Evolutionary conservation across 2,329 filamentous ascomycete genomes (phyloP).

Genomic region (Pseudocercospora macadamiae): DNA sequence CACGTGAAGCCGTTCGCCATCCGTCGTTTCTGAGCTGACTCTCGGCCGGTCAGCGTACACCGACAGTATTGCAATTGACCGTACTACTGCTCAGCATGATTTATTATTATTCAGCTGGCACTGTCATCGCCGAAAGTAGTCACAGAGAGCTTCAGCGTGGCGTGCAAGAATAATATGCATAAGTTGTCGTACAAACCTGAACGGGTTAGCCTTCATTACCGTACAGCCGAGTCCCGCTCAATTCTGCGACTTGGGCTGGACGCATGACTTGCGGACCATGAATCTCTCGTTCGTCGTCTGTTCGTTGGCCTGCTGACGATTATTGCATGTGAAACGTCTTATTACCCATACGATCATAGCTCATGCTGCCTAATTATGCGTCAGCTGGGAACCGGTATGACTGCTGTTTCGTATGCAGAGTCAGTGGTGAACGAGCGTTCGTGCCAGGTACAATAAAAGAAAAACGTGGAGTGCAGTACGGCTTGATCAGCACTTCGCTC

Average conservation of each 20-base stretch:
- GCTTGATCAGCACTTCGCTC: not conserved
- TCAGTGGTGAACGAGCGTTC: constrained; percentile 1
- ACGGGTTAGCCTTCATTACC: not conserved
- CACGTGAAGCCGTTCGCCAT: too few species aligned
- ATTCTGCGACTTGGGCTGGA: not conserved
- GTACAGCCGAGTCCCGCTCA: not conserved
- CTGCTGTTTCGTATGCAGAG: not conserved
- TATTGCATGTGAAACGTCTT: constrained; percentile 4
- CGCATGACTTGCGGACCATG: not conserved
- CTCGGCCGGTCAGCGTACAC: not conserved
- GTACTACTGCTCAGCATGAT: not conserved
- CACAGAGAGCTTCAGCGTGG: not conserved
- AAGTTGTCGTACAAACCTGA: not conserved
- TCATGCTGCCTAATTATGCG: not conserved
- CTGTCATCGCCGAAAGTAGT: not conserved
- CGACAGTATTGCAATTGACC: not conserved
- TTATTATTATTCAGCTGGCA: not conserved
- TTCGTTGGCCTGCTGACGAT: not conserved
- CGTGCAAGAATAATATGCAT: not conserved
- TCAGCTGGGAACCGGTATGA: constrained; percentile 2
- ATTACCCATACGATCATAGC: not conserved
- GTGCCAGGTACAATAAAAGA: not conserved
- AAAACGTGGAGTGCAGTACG: not conserved
- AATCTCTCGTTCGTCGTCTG: not conserved
- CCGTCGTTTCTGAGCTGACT: too few species aligned